phyloP scores from a whole-genome alignment of 805 yeast genomes.

The Zygotorulaspora chibaensis region DNA sequence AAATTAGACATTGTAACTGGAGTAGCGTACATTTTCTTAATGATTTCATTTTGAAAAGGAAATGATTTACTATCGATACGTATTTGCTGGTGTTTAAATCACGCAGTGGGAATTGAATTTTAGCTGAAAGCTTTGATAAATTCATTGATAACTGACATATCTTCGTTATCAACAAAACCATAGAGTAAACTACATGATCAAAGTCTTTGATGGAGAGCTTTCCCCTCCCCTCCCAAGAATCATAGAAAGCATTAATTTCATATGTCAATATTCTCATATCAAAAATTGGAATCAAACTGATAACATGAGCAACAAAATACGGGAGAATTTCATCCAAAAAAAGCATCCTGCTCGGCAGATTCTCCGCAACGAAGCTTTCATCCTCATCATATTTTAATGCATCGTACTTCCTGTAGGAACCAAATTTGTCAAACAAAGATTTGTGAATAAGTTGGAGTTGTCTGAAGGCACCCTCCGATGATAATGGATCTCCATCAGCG shows the following conservation, averaged over 20 bases:
- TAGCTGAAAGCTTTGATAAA: slow-evolving; percentile 12
- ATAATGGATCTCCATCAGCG: slow-evolving; percentile 16
- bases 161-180: slow-evolving; percentile 23
- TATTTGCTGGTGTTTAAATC: slow-evolving; percentile 22
- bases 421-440: slow-evolving; percentile 28
- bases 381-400: slow-evolving; percentile 11
- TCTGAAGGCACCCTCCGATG: slow-evolving; percentile 13
- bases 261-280: slow-evolving; percentile 15
- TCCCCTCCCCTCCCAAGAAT: slow-evolving; percentile 9
- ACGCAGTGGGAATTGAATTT: slow-evolving; percentile 10
- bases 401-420: slow-evolving; percentile 21
- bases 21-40: slow-evolving; percentile 29
- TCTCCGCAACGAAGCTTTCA: slow-evolving; percentile 8
- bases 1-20: slow-evolving; percentile 27
- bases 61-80: slow-evolving; percentile 25
- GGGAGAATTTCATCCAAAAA: slow-evolving; percentile 23
- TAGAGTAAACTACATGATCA: slow-evolving; percentile 27
- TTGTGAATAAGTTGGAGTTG: slow-evolving; percentile 24
- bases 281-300: slow-evolving; percentile 25
- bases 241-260: slow-evolving; percentile 19
- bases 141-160: slow-evolving; percentile 25
- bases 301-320: slow-evolving; percentile 20
- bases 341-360: slow-evolving; percentile 17
- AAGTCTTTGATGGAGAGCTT: slow-evolving; percentile 14
- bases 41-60: slow-evolving; percentile 22